These are phyloP conservation scores for Mycena alexandri DNA, from an alignment of 768 basidiomycete genomes.

Conservation along the genomic window DNA sequence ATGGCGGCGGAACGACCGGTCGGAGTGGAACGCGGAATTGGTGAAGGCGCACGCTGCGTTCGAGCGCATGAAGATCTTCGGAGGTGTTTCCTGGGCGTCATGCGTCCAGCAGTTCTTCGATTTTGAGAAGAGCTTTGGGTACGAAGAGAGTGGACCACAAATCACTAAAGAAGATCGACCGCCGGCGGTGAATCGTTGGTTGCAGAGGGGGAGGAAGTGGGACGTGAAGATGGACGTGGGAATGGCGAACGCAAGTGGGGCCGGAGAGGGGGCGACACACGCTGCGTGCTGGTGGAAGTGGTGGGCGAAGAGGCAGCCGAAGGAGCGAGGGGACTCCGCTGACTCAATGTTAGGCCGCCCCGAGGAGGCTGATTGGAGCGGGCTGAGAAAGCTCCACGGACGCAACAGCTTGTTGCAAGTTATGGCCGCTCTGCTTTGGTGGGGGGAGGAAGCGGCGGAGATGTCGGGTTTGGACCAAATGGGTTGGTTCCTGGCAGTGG, in stretches of 20 bases:
- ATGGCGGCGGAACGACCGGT: constrained; percentile 2
- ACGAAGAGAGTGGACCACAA: not conserved
- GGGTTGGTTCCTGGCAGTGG: not conserved
- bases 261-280: not conserved
- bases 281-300: constrained; percentile 6
- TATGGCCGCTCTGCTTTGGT: constrained; percentile 12
- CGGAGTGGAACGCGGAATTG: not conserved
- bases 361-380: not conserved
- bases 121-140: not conserved
- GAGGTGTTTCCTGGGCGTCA: too few species aligned
- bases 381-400: not conserved
- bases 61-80: not conserved
- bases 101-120: constrained; percentile 1
- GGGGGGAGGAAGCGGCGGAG: not conserved
- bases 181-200: not conserved
- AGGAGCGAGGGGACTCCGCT: not conserved
- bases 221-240: not conserved
- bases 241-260: not conserved
- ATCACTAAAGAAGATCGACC: not conserved
- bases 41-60: not conserved
- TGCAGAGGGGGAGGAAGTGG: not conserved
- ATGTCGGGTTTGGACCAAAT: not conserved
- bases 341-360: not conserved
- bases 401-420: constrained; percentile 4
- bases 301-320: not conserved